A percentile compares a stretch with the other conserved stretches of the same genome.
Evolutionary conservation across 345 rosid species (phyloP).

Genomic region (Eutrema heterophyllum): DNA sequence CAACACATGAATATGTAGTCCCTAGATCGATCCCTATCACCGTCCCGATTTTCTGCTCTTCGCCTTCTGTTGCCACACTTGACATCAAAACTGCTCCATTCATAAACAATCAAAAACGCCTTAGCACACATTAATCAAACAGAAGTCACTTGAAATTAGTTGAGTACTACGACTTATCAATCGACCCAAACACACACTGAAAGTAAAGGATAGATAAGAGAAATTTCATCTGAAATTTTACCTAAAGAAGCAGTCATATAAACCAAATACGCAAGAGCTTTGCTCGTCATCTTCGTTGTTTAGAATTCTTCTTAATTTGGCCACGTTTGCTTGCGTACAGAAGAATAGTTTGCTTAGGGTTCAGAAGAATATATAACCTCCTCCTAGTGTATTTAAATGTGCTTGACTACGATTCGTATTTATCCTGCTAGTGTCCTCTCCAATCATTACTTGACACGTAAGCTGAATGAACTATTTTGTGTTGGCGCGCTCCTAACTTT

Average conservation of each 20-base stretch:
- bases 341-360: neutral
- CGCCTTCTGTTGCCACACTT: slow-evolving; percentile 29
- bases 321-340: neutral
- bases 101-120: neutral
- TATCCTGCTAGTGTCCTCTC: slow-evolving; percentile 1
- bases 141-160: neutral
- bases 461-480: neutral
- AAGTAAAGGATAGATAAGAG: neutral
- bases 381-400: neutral
- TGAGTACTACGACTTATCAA: neutral
- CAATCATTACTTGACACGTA: slow-evolving; percentile 25
- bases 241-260: slow-evolving; percentile 32
- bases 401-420: neutral
- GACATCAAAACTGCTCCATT: slow-evolving; percentile 25
- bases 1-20: slow-evolving; percentile 57
- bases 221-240: neutral
- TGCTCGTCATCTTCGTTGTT: slow-evolving; percentile 25
- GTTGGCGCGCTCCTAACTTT: slow-evolving; percentile 10
- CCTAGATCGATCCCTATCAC: slow-evolving; percentile 60
- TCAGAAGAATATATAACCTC: neutral
- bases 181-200: neutral
- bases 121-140: neutral
- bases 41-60: slow-evolving; percentile 38
- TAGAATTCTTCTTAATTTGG: neutral
- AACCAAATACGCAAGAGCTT: slow-evolving; percentile 10